phyloP scores from a whole-genome alignment of 805 yeast genomes.

The Myxozyma udenii region DNA sequence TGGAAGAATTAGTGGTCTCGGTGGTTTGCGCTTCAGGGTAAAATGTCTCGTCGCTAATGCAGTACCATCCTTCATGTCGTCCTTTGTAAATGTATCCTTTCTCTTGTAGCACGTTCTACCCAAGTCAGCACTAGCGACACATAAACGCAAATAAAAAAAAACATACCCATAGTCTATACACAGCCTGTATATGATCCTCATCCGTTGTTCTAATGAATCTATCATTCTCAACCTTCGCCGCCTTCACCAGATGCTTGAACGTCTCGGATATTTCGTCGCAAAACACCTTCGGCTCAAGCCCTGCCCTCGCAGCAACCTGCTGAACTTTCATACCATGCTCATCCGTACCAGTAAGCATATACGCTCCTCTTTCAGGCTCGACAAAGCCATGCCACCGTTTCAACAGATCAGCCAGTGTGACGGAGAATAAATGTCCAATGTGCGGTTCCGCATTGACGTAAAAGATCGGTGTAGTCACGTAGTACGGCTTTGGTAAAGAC shows the following conservation, averaged over 20 bases:
- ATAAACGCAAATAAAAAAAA: background rate
- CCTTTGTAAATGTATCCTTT: constrained; percentile 77
- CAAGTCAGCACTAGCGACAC: background rate
- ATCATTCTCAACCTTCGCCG: constrained; percentile 57
- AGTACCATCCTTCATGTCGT: constrained; percentile 89
- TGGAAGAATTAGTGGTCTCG: constrained; percentile 35
- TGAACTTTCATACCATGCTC: constrained; percentile 95
- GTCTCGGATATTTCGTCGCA: constrained; percentile 67
- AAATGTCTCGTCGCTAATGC: constrained; percentile 89
- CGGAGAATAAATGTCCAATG: constrained; percentile 86
- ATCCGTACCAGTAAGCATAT: constrained; percentile 88
- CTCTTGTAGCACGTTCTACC: constrained; percentile 44
- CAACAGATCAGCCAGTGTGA: constrained; percentile 76
- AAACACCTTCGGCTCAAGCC: constrained; percentile 58
- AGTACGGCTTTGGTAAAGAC: constrained; percentile 37
- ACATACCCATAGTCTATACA: constrained; percentile 61
- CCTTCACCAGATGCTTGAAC: constrained; percentile 62
- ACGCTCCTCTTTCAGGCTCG: constrained; percentile 42
- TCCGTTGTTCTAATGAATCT: constrained; percentile 92
- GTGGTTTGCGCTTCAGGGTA: constrained; percentile 78
- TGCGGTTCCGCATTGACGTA: constrained; percentile 96
- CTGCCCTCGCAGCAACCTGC: constrained; percentile 64
- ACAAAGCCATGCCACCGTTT: constrained; percentile 64
- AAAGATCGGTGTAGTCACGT: constrained; percentile 87
- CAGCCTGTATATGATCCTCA: constrained; percentile 65